Conservation (phyloP, 106 monocot genomes). For the Agapanthus africanus region DNA sequence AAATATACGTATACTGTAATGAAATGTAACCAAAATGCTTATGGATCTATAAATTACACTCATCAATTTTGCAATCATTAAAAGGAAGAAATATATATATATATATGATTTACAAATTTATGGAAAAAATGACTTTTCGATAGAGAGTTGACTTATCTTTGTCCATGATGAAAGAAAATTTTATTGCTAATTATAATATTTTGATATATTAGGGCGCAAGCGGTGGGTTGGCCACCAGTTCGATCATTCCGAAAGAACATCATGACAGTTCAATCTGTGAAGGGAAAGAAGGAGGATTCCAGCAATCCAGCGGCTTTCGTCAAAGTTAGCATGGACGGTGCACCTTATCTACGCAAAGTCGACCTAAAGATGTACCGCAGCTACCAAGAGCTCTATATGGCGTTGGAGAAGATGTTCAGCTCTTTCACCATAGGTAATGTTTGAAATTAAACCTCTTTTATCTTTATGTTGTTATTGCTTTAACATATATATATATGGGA, state of each 20-base stretch:
- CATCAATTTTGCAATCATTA: no score
- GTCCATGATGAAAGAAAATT: background rate
- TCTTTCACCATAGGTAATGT: slow-evolving; percentile 54
- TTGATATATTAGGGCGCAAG: slow-evolving; percentile 39
- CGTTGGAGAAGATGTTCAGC: slow-evolving; percentile 81
- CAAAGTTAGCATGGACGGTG: slow-evolving; percentile 92
- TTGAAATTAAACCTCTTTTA: no score
- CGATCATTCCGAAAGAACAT: slow-evolving; percentile 67
- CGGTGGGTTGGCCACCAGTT: slow-evolving; percentile 85
- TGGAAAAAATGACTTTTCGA: no score
- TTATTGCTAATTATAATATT: no score
- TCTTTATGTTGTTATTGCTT: no score
- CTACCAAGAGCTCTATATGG: slow-evolving; percentile 60
- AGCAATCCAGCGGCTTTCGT: slow-evolving; percentile 40
- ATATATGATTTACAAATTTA: background rate
- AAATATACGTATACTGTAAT: no score
- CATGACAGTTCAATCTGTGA: slow-evolving; percentile 28
- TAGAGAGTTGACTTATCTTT: no score
- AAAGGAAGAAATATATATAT: no score
- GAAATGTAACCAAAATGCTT: no score
- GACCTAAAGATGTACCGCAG: slow-evolving; percentile 65
- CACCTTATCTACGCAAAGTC: slow-evolving; percentile 88
- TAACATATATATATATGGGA: no score
- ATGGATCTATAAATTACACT: no score
- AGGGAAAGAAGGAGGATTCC: slow-evolving; percentile 23